phyloP scores from a whole-genome alignment of 768 basidiomycete genomes.

The Collybiopsis luxurians region DNA sequence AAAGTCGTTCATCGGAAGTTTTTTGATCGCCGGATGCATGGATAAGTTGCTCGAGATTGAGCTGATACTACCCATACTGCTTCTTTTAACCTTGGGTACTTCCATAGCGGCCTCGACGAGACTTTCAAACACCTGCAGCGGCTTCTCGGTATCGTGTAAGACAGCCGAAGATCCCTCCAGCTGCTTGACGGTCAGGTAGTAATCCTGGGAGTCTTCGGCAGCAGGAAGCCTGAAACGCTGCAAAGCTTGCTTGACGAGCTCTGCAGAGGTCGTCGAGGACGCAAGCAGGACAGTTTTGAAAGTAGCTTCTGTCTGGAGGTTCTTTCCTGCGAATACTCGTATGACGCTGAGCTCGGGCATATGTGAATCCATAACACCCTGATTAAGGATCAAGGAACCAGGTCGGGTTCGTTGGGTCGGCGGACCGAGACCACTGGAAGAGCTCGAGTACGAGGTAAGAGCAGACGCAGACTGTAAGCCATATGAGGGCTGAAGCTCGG shows the following conservation, averaged over 20 bases:
- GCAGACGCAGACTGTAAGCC: conserved; percentile 75
- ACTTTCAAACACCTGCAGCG: conserved; percentile 86
- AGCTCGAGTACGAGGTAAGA: conserved; percentile 43
- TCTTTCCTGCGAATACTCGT: conserved; percentile 91
- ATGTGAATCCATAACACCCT: conserved; percentile 57
- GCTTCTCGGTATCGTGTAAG: conserved; percentile 69
- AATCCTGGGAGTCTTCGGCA: conserved; percentile 59
- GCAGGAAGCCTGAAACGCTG: conserved; percentile 87
- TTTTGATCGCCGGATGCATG: conserved; percentile 93
- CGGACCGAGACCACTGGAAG: conserved; percentile 48
- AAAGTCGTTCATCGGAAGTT: conserved; percentile 95
- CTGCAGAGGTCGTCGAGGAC: conserved; percentile 75
- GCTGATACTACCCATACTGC: conserved; percentile 90
- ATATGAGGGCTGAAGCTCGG: conserved; percentile 71
- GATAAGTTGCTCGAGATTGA: conserved; percentile 91
- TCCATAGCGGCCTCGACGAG: conserved; percentile 74
- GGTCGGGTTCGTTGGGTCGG: conserved; percentile 62
- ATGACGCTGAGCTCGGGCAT: conserved; percentile 91
- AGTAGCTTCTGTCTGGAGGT: conserved; percentile 90
- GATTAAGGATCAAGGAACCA: conserved; percentile 72
- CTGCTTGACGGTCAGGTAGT: conserved; percentile 92
- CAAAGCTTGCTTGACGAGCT: conserved; percentile 88
- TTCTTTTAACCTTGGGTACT: conserved; percentile 86
- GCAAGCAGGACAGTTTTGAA: conserved; percentile 98
- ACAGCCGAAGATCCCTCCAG: conserved; percentile 84